Evolutionary conservation across 352 stramenopile species (phyloP).

Genomic region (Pythium rhizo-oryzae): DNA sequence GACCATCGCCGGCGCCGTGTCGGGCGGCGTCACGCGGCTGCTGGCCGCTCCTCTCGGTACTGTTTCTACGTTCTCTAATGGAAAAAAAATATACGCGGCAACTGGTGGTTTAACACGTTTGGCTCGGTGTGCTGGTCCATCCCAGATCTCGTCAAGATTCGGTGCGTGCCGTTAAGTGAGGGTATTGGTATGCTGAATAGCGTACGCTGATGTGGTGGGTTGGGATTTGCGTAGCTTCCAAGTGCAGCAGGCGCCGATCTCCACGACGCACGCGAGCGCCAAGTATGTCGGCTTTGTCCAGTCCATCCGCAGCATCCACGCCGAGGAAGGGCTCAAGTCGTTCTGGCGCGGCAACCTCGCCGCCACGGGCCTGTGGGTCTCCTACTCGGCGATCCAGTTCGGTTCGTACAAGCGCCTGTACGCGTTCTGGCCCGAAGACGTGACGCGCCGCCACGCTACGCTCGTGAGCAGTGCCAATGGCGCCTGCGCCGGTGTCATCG

Average conservation of each 20-base stretch:
- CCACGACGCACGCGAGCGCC: constrained; percentile 14
- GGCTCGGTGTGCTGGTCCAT: neutral
- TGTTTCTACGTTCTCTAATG: neutral
- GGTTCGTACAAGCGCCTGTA: constrained; percentile 60
- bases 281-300: constrained; percentile 67
- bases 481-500: constrained; percentile 83
- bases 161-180: no score
- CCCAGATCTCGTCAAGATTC: constrained; percentile 79
- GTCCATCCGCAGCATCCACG: constrained; percentile 68
- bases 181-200: no score
- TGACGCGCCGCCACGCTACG: constrained; percentile 26
- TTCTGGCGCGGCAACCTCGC: constrained; percentile 87
- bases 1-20: constrained; percentile 59
- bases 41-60: constrained; percentile 71
- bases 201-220: no score
- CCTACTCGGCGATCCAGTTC: constrained; percentile 84
- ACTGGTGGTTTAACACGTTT: constrained; percentile 14
- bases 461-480: constrained; percentile 79
- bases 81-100: constrained; percentile 16
- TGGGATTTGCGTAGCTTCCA: no score
- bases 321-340: constrained; percentile 75
- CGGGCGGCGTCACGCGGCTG: constrained; percentile 65
- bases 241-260: constrained; percentile 65
- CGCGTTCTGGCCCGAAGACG: constrained; percentile 36
- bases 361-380: constrained; percentile 77